A percentile compares a stretch with the other conserved stretches of the same genome.
phyloP scores from a whole-genome alignment of 129 eudicot species.

The Flaveria ramosissima region DNA sequence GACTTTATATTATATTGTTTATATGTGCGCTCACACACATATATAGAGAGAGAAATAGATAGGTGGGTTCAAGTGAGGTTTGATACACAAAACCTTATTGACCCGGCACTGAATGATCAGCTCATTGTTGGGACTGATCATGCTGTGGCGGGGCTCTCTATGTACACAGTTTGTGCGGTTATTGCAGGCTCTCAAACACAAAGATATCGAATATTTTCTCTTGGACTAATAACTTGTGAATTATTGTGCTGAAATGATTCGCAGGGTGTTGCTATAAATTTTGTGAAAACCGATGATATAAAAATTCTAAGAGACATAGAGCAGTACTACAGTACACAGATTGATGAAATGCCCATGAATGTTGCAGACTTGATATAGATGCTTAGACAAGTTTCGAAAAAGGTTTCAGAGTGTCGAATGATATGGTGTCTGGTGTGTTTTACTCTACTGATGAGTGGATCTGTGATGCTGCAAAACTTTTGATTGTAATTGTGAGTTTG shows the following conservation, averaged over 20 bases:
- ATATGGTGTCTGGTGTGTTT: constrained; percentile 3
- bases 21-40: no score
- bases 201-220: background rate
- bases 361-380: constrained; percentile 83
- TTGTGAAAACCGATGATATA: constrained; percentile 89
- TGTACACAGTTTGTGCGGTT: background rate
- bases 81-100: background rate
- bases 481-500: constrained; percentile 29
- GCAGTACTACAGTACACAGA: constrained; percentile 98
- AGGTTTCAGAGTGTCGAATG: background rate
- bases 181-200: no score
- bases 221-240: background rate
- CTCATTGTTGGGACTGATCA: background rate
- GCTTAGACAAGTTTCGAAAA: background rate
- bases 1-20: background rate
- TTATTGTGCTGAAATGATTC: constrained; percentile 2
- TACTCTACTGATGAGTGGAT: constrained; percentile 23
- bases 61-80: background rate
- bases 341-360: constrained; percentile 97
- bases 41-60: no score
- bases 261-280: constrained; percentile 99
- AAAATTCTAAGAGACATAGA: constrained; percentile 90
- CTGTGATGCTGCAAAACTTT: constrained; percentile 27
- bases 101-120: background rate
- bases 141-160: background rate